These are phyloP conservation scores for Candida corydali DNA, from an alignment of 805 yeast species.

Conservation along the genomic window DNA sequence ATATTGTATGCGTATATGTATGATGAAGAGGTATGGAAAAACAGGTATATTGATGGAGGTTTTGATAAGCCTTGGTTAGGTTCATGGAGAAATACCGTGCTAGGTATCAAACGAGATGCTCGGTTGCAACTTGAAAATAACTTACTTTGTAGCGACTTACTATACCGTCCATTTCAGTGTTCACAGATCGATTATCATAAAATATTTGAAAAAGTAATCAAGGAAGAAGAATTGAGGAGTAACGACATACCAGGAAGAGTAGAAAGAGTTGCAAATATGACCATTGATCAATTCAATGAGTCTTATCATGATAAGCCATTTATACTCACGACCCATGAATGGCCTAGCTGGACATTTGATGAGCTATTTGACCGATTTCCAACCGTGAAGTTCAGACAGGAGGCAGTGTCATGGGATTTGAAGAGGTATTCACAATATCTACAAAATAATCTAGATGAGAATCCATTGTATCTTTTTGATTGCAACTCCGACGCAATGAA, in stretches of 20 bases:
- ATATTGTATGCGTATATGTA: slow-evolving; percentile 66
- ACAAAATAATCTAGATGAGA: slow-evolving; percentile 64
- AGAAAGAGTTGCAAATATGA: slow-evolving; percentile 51
- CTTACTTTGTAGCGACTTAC: slow-evolving; percentile 66
- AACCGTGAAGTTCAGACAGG: slow-evolving; percentile 69
- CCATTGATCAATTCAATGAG: slow-evolving; percentile 42
- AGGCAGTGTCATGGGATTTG: slow-evolving; percentile 78
- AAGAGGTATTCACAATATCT: slow-evolving; percentile 59
- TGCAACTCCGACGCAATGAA: slow-evolving; percentile 69
- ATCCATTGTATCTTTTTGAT: slow-evolving; percentile 83
- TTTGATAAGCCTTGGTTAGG: slow-evolving; percentile 58
- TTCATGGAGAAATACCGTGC: slow-evolving; percentile 69
- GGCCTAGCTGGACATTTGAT: slow-evolving; percentile 65
- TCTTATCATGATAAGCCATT: slow-evolving; percentile 59
- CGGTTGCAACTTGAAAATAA: slow-evolving; percentile 42
- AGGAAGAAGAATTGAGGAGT: slow-evolving; percentile 40
- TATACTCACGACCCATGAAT: slow-evolving; percentile 43
- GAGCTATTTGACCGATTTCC: slow-evolving; percentile 52
- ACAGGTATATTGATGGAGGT: slow-evolving; percentile 35
- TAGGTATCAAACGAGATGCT: slow-evolving; percentile 41
- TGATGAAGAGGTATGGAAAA: slow-evolving; percentile 82
- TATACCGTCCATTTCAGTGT: slow-evolving; percentile 81
- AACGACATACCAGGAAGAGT: slow-evolving; percentile 34
- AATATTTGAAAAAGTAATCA: slow-evolving; percentile 46
- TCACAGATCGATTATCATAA: slow-evolving; percentile 60